Evolutionary conservation across 176 grass and related monocot genomes (phyloP).

Genomic region (Phyllostachys edulis): DNA sequence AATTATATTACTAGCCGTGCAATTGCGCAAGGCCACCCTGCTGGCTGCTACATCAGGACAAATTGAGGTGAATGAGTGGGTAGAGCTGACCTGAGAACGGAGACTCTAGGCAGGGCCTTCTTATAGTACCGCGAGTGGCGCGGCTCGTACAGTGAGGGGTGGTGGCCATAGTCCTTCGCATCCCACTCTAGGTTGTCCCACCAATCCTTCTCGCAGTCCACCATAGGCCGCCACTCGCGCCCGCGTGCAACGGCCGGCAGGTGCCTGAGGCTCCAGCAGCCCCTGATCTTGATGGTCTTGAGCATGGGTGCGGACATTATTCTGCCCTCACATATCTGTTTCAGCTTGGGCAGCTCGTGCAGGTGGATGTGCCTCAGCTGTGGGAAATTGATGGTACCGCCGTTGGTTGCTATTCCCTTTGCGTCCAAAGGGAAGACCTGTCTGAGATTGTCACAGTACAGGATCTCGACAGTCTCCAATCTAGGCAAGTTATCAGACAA

Average conservation of each 20-base stretch:
- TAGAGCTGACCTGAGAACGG: not conserved
- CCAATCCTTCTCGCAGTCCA: not conserved
- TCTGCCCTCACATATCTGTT: not conserved
- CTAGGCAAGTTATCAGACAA: not conserved
- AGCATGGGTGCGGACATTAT: not conserved
- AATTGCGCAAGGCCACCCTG: no score
- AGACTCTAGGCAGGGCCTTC: not conserved
- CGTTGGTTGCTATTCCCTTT: no score
- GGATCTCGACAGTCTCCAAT: not conserved
- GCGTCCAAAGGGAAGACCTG: not conserved
- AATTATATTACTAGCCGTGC: no score
- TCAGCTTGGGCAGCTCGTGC: not conserved
- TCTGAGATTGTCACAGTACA: not conserved
- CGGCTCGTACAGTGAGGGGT: not conserved
- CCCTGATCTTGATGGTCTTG: not conserved
- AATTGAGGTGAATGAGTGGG: not conserved
- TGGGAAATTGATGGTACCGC: not conserved
- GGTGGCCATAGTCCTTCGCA: not conserved
- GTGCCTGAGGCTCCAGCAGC: not conserved
- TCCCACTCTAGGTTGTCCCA: not conserved
- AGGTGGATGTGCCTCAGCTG: not conserved
- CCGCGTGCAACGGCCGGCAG: not conserved
- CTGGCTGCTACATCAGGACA: no score
- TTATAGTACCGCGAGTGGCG: not conserved
- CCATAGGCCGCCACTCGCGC: rapidly evolving